Percentiles rank a stretch among this genome's conserved stretches.
These are phyloP conservation scores for Arachis stenosperma DNA, from an alignment of 306 rosid genomes.

Conservation along the genomic window DNA sequence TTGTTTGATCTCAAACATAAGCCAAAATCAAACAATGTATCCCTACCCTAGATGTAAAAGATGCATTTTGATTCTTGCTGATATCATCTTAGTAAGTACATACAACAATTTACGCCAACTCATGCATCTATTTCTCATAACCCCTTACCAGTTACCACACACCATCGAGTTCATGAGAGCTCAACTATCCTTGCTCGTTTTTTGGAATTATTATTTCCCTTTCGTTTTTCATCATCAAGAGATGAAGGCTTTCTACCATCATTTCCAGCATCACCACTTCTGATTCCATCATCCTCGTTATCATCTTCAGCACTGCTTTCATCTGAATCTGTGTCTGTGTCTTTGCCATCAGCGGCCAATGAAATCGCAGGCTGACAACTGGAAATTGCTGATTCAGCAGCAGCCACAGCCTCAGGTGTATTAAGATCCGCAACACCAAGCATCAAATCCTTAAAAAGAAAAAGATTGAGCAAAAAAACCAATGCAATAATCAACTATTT, in stretches of 20 bases:
- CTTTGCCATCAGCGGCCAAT: slow-evolving; percentile 50
- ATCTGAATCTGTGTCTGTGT: slow-evolving; percentile 55
- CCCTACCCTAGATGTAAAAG: background rate
- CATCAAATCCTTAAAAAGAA: slow-evolving; percentile 71
- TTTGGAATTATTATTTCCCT: slow-evolving; percentile 40
- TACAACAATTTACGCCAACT: slow-evolving; percentile 2
- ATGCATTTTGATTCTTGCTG: background rate
- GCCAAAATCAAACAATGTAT: background rate
- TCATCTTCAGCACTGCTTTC: slow-evolving; percentile 47
- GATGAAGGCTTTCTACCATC: slow-evolving; percentile 30
- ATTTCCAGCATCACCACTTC: slow-evolving; percentile 19
- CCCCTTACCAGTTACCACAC: background rate
- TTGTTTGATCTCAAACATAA: background rate
- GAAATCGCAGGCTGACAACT: slow-evolving; percentile 60
- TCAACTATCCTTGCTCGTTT: slow-evolving; percentile 65
- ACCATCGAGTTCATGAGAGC: slow-evolving; percentile 43
- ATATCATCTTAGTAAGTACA: background rate
- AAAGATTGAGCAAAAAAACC: slow-evolving; percentile 16
- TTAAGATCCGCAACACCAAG: slow-evolving; percentile 86
- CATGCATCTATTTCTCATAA: slow-evolving; percentile 4
- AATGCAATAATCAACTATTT: background rate
- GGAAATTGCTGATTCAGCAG: slow-evolving; percentile 78
- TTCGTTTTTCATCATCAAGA: slow-evolving; percentile 23
- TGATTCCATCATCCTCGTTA: slow-evolving; percentile 25
- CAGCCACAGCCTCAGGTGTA: slow-evolving; percentile 89